Evolutionary conservation across 345 rosid species (phyloP), one percentile per base, ranked within the genome.

Genomic region (Pugionium dolabratum): DNA sequence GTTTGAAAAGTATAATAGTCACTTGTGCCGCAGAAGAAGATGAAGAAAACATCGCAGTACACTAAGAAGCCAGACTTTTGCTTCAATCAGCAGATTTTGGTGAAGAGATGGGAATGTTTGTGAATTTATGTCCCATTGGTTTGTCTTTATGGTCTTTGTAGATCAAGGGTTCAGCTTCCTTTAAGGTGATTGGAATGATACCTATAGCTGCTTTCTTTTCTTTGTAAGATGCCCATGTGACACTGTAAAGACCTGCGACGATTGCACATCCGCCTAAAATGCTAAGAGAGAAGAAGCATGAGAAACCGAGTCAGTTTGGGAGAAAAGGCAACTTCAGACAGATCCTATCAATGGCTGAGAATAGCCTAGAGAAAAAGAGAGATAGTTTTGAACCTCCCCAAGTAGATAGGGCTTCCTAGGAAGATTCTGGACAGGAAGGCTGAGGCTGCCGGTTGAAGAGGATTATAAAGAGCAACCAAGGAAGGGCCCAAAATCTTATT

Each of bases 401-500:
- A 66, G 79, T 88, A 91, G 70, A 94, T 77, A 4, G 96, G 84
- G 66, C 93, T 94, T 71, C 97, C 99, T n/a, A 94, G 96, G 82
- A 94, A 94, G 70, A 88, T 59, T 80, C 82, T 83, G 7, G 99
- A 90, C 57, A 94, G 80, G 43, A 88, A 76, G 30, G 97, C 85
- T 52, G 99, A 91, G 7, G 95, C 85, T 30, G 90, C 96, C 58
- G 97, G 97, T 76, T 94, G 97, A 78, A 94, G 96, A 58, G 99
- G 99, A 65, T 86, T 83, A 76, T 94, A 94, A 5, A 94, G 89
- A 64, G 99, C 91, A 60, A 94, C 99, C 82, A 94, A 79, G 67
- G 99, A 76, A 46, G 99, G 97, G 30, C 97, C 99, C 70, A 94
- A 73, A 70, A 91, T 89, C 80, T 94, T 94, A 76, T 94, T 94